Evolutionary conservation across 169 alveolate species (phyloP).

Genomic region (Plasmodium vivax): DNA sequence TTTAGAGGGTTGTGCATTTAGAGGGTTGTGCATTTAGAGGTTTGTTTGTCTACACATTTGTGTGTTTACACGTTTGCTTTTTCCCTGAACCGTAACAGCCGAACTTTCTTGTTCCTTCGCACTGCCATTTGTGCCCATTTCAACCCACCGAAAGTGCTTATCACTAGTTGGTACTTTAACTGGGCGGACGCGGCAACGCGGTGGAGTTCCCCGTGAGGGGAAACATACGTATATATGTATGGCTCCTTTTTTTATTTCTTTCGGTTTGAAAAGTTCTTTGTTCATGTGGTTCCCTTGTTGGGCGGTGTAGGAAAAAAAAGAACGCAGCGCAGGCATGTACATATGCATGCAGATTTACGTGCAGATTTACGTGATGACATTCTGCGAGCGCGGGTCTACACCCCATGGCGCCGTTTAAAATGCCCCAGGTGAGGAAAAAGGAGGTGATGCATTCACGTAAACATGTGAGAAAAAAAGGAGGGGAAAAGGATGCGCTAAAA

Average conservation of each 20-base stretch:
- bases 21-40: no score
- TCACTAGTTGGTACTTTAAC: neutral
- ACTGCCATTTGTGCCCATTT: neutral
- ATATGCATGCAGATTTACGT: neutral
- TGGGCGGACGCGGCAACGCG: neutral
- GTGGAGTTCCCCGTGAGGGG: neutral
- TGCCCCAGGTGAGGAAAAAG: neutral
- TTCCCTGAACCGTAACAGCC: neutral
- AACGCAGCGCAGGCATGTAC: neutral
- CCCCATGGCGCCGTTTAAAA: neutral
- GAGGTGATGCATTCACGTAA: neutral
- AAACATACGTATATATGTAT: no score
- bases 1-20: no score
- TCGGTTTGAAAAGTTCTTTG: neutral
- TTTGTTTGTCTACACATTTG: neutral
- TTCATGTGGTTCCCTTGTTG: neutral
- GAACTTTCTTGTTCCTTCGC: neutral
- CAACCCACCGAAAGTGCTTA: neutral
- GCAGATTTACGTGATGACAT: neutral
- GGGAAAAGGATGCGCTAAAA: neutral
- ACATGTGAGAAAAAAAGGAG: neutral
- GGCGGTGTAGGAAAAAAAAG: neutral
- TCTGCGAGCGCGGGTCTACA: neutral
- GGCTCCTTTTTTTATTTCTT: neutral
- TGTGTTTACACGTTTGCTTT: neutral